Conservation (phyloP, 768 basidiomycete genomes). For the Hygrophorus russula region DNA sequence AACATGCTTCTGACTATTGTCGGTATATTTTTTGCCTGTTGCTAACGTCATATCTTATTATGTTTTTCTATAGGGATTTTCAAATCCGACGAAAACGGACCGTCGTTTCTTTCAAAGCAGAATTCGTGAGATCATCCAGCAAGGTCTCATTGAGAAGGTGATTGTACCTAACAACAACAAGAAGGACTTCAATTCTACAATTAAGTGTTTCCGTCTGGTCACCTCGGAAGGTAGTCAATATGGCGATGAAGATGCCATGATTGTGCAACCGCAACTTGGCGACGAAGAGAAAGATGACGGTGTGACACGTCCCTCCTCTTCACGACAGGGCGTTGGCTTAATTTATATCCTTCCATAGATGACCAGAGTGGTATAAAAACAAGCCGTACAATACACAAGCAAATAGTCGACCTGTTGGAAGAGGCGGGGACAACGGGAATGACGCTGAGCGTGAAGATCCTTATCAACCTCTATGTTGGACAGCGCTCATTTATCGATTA, state of each 20-base stretch:
- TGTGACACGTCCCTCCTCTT: slow-evolving; percentile 16
- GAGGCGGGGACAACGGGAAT: slow-evolving; percentile 57
- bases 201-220: slow-evolving; percentile 61
- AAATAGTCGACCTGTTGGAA: slow-evolving; percentile 65
- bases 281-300: slow-evolving; percentile 32
- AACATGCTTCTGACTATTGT: slow-evolving; percentile 76
- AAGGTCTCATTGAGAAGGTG: slow-evolving; percentile 67
- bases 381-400: slow-evolving; percentile 65
- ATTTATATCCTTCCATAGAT: slow-evolving; percentile 11
- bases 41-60: slow-evolving; percentile 4
- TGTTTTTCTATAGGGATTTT: slow-evolving; percentile 47
- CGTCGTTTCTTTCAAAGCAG: slow-evolving; percentile 76
- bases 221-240: slow-evolving; percentile 25
- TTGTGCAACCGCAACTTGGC: slow-evolving; percentile 19
- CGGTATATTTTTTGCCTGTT: slow-evolving; percentile 15
- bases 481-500: slow-evolving; percentile 3
- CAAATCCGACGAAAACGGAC: slow-evolving; percentile 62
- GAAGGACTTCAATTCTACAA: slow-evolving; percentile 31
- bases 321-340: not conserved
- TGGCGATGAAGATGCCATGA: slow-evolving; percentile 23
- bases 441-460: slow-evolving; percentile 50
- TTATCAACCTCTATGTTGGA: not conserved
- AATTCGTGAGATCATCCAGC: slow-evolving; percentile 59
- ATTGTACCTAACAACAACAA: slow-evolving; percentile 50
- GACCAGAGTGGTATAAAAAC: slow-evolving; percentile 34